phyloP scores from a whole-genome alignment of 1,139 yeast genomes.

The Scheffersomyces insectosa region DNA sequence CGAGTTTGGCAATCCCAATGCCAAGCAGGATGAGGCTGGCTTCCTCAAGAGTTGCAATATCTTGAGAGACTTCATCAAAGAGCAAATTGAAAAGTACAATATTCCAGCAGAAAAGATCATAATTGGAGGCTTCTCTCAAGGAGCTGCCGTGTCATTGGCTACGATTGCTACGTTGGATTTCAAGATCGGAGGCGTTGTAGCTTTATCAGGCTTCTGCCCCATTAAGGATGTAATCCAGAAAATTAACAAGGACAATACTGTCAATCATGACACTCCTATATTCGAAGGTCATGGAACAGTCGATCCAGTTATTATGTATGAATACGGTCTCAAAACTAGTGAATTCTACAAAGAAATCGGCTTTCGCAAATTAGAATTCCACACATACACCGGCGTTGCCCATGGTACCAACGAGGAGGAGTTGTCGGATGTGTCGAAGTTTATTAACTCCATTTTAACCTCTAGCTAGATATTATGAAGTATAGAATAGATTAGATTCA shows the following conservation, averaged over 20 bases:
- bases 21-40: conserved; percentile 64
- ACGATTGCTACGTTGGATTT: conserved; percentile 43
- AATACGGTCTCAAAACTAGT: conserved; percentile 49
- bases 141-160: conserved; percentile 80
- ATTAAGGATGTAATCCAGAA: conserved; percentile 42
- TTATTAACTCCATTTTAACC: conserved; percentile 32
- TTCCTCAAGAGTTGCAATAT: conserved; percentile 56
- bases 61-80: conserved; percentile 55
- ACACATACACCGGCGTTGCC: conserved; percentile 60
- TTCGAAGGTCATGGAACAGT: conserved; percentile 86
- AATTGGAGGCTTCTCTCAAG: conserved; percentile 94
- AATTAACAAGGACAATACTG: conserved; percentile 17
- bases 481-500: neutral
- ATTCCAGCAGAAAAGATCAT: conserved; percentile 71
- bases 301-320: conserved; percentile 64
- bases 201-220: conserved; percentile 79
- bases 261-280: conserved; percentile 68
- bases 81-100: conserved; percentile 59
- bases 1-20: conserved; percentile 50
- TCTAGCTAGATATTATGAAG: neutral
- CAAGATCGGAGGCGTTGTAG: conserved; percentile 76
- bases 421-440: conserved; percentile 56
- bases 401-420: conserved; percentile 74
- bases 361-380: conserved; percentile 54
- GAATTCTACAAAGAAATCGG: conserved; percentile 53